Base-by-base conservation (phyloP, 2,329 filamentous ascomycete genomes). In the Volutella citrinella region DNA sequence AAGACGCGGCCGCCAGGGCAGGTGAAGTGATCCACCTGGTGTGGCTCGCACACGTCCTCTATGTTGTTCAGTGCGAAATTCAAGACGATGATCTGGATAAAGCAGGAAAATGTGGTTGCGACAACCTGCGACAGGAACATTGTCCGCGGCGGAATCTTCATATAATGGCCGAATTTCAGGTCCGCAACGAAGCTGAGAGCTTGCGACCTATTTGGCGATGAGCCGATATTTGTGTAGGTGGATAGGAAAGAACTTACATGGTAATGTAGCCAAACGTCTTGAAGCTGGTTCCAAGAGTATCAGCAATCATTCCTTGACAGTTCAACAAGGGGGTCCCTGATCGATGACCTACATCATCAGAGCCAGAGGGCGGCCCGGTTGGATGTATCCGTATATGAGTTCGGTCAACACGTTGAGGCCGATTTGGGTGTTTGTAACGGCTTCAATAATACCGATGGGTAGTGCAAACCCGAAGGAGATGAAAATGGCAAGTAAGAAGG, bases 391-490 rank as follows among this genome's bases (percentile, higher is more conserved):
- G 38, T 80, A 78, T 5, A 89, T 65, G 44, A 87, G 86, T 61
- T 87, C 83, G 1, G 82, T 85, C 42, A 88, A 64, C 17, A 89
- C 82, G 43, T 88, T 88, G 21, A 88, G 65, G 3, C 81, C 82
- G 22, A 87, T 80, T 64, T 85, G 66, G 56, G 82, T 81, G 51
- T 85, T 80, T 5, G 83, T 84, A 5, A 81, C 70, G 22, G 81
- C 84, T 50, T 84, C 74, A 20, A 87, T 77, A 38, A 87, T 84
- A 24, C 79, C 79, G 28, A 81, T 80, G 1, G 82, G 82, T 10
- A 87, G 60, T 8, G 80, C 68, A 55, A 84, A 87, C 8, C 70
- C 59, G 36, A 78, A 74, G 0, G 82, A 76, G 38, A 87, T 80
- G 32, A 71, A 61, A 5, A 87, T 70, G 4, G 82, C 72, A 6